These are phyloP conservation scores for Rhizopus delemar DNA, from an alignment of 371 early-diverging fungal genomes.

Conservation along the genomic window DNA sequence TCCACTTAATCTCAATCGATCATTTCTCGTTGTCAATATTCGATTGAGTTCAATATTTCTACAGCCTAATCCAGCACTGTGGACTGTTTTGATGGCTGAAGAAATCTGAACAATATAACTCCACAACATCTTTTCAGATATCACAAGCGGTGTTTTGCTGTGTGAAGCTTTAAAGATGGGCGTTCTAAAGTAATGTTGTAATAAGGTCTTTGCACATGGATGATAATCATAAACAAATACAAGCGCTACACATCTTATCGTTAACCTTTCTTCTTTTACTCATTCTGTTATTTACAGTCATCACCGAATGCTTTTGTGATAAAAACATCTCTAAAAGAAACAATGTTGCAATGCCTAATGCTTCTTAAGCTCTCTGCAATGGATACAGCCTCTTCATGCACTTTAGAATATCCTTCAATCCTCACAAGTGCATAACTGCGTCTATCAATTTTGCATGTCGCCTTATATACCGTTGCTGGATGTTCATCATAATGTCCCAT, in stretches of 20 bases:
- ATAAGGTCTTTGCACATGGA: conserved; percentile 79
- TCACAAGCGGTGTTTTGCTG: neutral
- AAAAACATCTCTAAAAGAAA: conserved; percentile 91
- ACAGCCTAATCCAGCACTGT: conserved; percentile 80
- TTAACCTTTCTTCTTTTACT: neutral
- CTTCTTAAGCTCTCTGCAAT: conserved; percentile 84
- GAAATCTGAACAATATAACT: conserved; percentile 84
- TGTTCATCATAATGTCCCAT: conserved; percentile 50
- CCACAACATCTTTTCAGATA: conserved; percentile 78
- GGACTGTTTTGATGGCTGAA: conserved; percentile 83
- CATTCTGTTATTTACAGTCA: conserved; percentile 56
- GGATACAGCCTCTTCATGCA: conserved; percentile 77
- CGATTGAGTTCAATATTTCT: conserved; percentile 79
- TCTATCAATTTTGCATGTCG: conserved; percentile 81
- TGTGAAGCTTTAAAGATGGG: conserved; percentile 1
- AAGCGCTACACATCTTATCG: conserved; percentile 49
- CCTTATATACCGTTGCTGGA: conserved; percentile 83
- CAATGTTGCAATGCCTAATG: conserved; percentile 82
- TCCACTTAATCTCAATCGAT: conserved; percentile 82
- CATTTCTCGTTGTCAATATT: conserved; percentile 76
- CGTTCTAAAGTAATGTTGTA: conserved; percentile 59
- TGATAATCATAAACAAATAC: conserved; percentile 90
- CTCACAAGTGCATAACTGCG: conserved; percentile 79
- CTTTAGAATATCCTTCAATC: conserved; percentile 75
- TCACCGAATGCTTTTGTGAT: conserved; percentile 95